Evolutionary conservation across 352 stramenopile genomes (phyloP).

Genomic region (Globisporangium cylindrosporum): DNA sequence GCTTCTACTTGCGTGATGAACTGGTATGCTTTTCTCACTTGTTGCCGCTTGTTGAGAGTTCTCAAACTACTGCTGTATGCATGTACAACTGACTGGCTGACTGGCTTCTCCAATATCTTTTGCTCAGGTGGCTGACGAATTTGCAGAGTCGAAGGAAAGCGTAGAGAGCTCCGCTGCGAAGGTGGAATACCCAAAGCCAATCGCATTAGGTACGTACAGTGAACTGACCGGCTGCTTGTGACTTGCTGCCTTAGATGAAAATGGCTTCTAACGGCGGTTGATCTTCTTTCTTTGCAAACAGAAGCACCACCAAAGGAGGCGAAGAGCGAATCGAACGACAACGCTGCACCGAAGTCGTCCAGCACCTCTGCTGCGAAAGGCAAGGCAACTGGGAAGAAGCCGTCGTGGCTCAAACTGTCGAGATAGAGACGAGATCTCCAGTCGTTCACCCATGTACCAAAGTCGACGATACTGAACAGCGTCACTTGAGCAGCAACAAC

Average conservation of each 20-base stretch:
- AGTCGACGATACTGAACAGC: neutral
- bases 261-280: neutral
- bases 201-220: conserved; percentile 22
- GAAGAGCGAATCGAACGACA: conserved; percentile 19
- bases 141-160: conserved; percentile 40
- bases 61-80: neutral
- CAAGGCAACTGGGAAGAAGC: conserved; percentile 55
- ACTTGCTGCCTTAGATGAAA: neutral
- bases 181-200: conserved; percentile 43
- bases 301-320: conserved; percentile 16
- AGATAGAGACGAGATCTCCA: conserved; percentile 8
- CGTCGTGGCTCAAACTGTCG: conserved; percentile 73
- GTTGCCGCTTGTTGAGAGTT: neutral
- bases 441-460: neutral
- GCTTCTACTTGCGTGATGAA: conserved; percentile 60
- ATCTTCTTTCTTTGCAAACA: neutral
- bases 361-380: conserved; percentile 15
- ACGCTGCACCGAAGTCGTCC: conserved; percentile 33
- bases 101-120: neutral
- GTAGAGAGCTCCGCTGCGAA: conserved; percentile 21
- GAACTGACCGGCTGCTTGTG: neutral
- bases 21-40: conserved; percentile 31
- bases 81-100: neutral
- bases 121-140: conserved; percentile 29
- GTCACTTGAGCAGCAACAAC: neutral